Evolutionary conservation across 345 rosid species (phyloP), one percentile per base, ranked within the genome.

Genomic region (Syzygium aqueum): DNA sequence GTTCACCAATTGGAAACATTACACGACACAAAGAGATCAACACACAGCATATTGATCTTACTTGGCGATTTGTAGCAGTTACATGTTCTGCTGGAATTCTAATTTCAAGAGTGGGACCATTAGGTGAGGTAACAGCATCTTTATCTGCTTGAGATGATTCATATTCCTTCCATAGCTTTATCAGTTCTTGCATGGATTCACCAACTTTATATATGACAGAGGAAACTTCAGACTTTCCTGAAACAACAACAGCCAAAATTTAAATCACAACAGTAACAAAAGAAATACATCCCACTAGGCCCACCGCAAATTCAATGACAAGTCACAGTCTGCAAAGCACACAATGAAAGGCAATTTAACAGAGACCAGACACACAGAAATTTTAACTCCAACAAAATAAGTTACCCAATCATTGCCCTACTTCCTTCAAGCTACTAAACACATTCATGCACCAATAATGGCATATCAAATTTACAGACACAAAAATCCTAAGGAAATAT

Each of bases 31-130:
- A 16, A 65, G 80, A 67, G 80, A 63, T 16, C 37, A 57, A 77
- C 37, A 85, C 53, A 51, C 30, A 30, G 49, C 25, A 53, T 53
- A 37, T 15, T 77, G 54, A 21, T 88, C 96, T 92, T 95, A 96
- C 99, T 92, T 98, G 99, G 86, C 98, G 99, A 93, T 98, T 98
- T 11, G 99, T 96, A 85, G 99, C 99, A 92, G 99, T 96, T 80
- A 98, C 98, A 94, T 98, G 95, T 86, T 98, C 99, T 84, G 99
- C 98, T 63, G 99, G 96, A 89, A 98, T 98, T 88, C 95, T 92
- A 90, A 98, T 94, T 94, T 98, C 98, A 90, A 98, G 97, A 89
- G 98, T 96, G 77, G 99, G 99, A 43, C 99, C 97, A 90, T 86
- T 92, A 89, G 85, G 92, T 85, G 92, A 89, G 87, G 92, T 92